Base-by-base conservation (phyloP, 495 filamentous ascomycete species). In the Penicillium taxi region DNA sequence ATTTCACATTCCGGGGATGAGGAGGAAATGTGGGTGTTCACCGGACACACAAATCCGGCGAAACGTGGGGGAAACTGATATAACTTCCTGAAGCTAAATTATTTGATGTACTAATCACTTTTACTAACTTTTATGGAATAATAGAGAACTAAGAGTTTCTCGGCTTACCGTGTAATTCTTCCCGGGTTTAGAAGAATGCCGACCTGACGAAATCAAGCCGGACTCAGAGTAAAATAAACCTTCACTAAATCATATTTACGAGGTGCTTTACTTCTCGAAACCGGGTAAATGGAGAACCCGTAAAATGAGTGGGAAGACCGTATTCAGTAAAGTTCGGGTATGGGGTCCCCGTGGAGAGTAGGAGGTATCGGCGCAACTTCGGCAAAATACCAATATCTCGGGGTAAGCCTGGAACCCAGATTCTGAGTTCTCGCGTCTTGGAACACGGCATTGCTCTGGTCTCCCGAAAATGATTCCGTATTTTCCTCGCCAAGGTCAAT, bases 281-380 rank as follows among this genome's bases (percentile, higher is more conserved):
- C 24, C 13, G 15, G 3, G 16, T 3, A 21, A 37, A 37, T 38
- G 37, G 32, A 29, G 23, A 20, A 16, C 6, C n/a, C n/a, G n/a
- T n/a, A n/a, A n/a, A n/a, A n/a, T n/a, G n/a, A n/a, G n/a, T n/a
- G n/a, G n/a, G n/a, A n/a, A n/a, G n/a, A n/a, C n/a, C n/a, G n/a
- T n/a, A n/a, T n/a, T n/a, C n/a, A n/a, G n/a, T 7, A 11, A 13
- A 40, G 29, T 34, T 30, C 19, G 20, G 27, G 16, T 45, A 30
- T 35, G 32, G 51, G 32, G 33, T 44, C 52, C 49, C 49, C 52
- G 37, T 41, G 52, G 52, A 53, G 52, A 42, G 14, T 32, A 34
- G 37, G 22, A 21, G 20, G 15, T 15, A 17, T 41, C 53, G 50
- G 53, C 14, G 50, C 41, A 31, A 43, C 39, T 8, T 56, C 50